Conservation (phyloP, 2,329 filamentous ascomycete genomes). For the Beauveria sp. region DNA sequence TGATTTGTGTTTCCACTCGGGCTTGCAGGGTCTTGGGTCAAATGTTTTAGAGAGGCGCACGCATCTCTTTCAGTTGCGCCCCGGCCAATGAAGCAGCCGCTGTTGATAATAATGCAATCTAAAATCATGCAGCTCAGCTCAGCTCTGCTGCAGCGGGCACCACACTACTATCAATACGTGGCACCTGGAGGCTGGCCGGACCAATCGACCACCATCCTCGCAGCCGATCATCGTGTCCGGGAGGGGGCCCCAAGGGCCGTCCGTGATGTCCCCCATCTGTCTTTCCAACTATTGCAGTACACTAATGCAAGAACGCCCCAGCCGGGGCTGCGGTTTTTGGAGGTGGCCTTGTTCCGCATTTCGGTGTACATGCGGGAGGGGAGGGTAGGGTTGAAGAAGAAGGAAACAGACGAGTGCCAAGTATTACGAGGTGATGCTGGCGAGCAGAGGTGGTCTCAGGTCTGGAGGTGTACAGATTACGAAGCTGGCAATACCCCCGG, state of each 20-base stretch:
- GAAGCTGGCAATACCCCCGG: not conserved
- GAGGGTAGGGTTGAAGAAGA: not conserved
- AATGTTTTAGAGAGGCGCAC: not conserved
- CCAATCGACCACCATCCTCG: not conserved
- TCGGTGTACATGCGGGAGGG: not conserved
- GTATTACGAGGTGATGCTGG: not conserved
- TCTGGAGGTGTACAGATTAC: no score
- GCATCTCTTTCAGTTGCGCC: not conserved
- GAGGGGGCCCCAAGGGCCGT: not conserved
- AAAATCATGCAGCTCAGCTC: slow-evolving; percentile 4
- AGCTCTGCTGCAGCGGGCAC: not conserved
- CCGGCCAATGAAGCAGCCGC: not conserved
- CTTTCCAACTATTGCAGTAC: not conserved
- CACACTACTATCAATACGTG: not conserved
- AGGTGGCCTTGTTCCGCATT: not conserved
- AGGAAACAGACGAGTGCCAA: no score
- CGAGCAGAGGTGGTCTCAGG: not conserved
- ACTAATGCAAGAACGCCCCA: slow-evolving; percentile 1
- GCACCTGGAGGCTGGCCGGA: not conserved
- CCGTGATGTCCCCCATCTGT: not conserved
- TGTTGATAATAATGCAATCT: not conserved
- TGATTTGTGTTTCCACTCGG: no score
- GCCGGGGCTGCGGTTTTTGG: not conserved
- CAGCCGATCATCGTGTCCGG: slow-evolving; percentile 1
- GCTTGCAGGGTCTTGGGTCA: not conserved